phyloP scores from a whole-genome alignment of 345 rosid genomes.

The Adansonia digitata region DNA sequence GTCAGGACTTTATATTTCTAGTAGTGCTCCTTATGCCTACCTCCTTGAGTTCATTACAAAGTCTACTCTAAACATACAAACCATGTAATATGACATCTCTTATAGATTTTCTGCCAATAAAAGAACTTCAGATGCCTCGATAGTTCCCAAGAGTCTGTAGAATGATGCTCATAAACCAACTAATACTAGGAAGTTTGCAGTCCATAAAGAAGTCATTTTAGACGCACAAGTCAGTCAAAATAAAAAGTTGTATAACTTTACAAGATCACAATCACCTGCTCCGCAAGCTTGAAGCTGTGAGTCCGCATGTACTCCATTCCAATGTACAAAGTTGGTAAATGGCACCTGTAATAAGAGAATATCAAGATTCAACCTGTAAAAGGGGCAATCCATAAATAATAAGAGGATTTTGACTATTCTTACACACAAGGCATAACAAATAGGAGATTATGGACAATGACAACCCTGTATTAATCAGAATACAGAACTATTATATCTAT shows the following conservation, averaged over 20 bases:
- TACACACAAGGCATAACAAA: not conserved
- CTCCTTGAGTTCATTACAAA: not conserved
- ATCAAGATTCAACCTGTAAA: conserved; percentile 70
- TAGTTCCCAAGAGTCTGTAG: not conserved
- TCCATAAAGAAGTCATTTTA: not conserved
- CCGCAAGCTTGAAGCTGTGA: conserved; percentile 96
- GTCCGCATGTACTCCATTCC: conserved; percentile 99
- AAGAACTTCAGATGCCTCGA: not conserved
- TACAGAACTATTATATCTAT: not conserved
- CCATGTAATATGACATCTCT: not conserved
- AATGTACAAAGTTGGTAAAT: conserved; percentile 88
- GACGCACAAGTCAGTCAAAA: conserved; percentile 2
- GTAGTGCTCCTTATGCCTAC: not conserved
- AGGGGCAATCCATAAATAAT: conserved; percentile 41
- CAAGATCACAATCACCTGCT: conserved; percentile 56
- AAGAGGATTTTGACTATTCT: conserved; percentile 41
- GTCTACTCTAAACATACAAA: not conserved
- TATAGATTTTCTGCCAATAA: not conserved
- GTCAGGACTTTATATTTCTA: not conserved
- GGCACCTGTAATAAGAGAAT: conserved; percentile 92
- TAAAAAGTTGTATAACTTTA: not conserved
- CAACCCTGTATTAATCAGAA: not conserved
- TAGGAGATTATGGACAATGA: not conserved
- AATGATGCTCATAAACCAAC: not conserved
- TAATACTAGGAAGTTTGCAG: not conserved